These are phyloP conservation scores for Trichoderma sp. DNA, from an alignment of 2,329 filamentous ascomycete genomes.

Conservation along the genomic window DNA sequence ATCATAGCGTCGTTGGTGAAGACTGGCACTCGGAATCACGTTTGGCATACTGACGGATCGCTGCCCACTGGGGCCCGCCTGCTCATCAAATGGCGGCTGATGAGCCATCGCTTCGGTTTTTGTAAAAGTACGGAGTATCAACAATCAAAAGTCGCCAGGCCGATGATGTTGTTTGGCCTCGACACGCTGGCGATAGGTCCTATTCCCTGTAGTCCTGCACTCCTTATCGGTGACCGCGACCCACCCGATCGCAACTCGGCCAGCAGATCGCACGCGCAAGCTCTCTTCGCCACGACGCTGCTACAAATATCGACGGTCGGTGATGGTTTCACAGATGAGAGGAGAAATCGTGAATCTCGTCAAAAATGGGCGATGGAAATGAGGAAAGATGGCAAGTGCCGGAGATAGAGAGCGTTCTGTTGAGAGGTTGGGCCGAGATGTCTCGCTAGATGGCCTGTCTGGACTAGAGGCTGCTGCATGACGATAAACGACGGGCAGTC, in stretches of 20 bases:
- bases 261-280: neutral
- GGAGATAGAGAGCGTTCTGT: conserved; percentile 9
- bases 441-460: conserved; percentile 13
- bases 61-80: conserved; percentile 1
- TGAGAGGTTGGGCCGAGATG: conserved; percentile 20
- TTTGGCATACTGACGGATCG: conserved; percentile 12
- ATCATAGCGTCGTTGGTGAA: conserved; percentile 36
- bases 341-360: neutral
- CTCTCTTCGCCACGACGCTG: neutral
- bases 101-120: conserved; percentile 4
- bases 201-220: conserved; percentile 4
- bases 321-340: neutral
- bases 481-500: conserved; percentile 14
- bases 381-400: neutral
- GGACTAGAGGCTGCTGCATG: conserved; percentile 10
- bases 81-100: neutral
- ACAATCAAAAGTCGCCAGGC: neutral
- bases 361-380: neutral
- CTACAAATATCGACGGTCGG: neutral
- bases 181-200: neutral
- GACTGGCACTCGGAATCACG: neutral
- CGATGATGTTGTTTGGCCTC: neutral
- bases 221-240: conserved; percentile 18
- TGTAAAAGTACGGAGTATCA: neutral
- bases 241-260: conserved; percentile 17